Base-by-base conservation (phyloP, 164 flowering plant genomes). In the Pachysandra terminalis region DNA sequence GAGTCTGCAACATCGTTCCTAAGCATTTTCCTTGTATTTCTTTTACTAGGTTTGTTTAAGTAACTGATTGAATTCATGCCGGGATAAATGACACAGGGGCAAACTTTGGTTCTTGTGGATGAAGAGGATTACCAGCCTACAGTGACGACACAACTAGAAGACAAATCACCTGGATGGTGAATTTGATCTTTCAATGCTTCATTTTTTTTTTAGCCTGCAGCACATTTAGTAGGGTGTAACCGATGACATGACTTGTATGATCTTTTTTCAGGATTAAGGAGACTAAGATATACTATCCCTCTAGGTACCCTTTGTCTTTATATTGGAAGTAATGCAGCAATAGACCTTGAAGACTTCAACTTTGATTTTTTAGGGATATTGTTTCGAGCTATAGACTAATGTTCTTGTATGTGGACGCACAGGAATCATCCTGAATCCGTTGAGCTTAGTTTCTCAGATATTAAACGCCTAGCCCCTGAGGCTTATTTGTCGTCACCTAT, bases 361-460 rank as follows among this genome's bases (percentile, higher is more conserved):
- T 15, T 21, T 22, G 27, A 57, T 41, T 48, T 48, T 12, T 19
- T 28, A 49, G 27, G 41, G 19, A 24, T 70, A 12, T 64, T 56
- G 17, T 17, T 13, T 51, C 32, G 17, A 22, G 19, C 21, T 3
- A 35, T 12, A 24, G 10, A 14, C 48, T 52, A 19, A n/a, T 62
- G 32, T 48, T 23, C 66, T 53, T 54, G 35, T 74, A 12, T 78
- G 3, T 76, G 70, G n/a, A n/a, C 65, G 37, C 24, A 68, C 87
- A 94, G 98, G 81, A 82, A 81, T 73, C 90, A 91, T 75, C 91
- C 93, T 32, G 85, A 84, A 71, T 73, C 81, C 66, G 83, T 91
- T 75, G 93, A 86, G 72, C 83, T 94, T 74, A 71, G 80, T 70
- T 78, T 63, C 69, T 70, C 79, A 19, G 97, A 94, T 65, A 66